These are phyloP conservation scores for Athelia sp. DNA, from an alignment of 1,284 basidiomycete genomes.

Conservation along the genomic window DNA sequence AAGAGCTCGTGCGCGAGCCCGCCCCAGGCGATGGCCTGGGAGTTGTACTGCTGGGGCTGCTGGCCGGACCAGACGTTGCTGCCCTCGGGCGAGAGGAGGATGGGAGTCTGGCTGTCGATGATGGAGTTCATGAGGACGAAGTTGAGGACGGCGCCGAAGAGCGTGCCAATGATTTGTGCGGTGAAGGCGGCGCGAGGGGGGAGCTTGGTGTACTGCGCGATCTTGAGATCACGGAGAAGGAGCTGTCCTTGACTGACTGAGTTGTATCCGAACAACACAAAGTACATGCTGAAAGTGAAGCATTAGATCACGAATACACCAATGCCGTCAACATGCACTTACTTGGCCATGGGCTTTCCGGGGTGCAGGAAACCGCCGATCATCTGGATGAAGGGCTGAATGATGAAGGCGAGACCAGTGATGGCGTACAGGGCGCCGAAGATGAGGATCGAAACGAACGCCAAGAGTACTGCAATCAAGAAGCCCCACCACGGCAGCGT, in stretches of 20 bases:
- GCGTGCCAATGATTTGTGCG: no score
- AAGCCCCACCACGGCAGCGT: no score
- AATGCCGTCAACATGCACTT: no score
- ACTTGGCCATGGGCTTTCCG: conserved; percentile 53
- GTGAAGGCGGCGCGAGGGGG: conserved; percentile 64
- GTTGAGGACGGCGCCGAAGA: conserved; percentile 49
- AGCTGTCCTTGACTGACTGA: conserved; percentile 36
- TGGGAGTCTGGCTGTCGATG: conserved; percentile 44
- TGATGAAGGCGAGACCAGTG: no score
- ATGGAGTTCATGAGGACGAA: conserved; percentile 59
- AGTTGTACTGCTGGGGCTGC: no score
- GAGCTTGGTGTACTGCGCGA: conserved; percentile 68
- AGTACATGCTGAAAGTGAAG: no score
- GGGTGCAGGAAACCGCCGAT: conserved; percentile 60
- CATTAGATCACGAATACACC: conserved; percentile 1
- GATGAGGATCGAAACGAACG: conserved; percentile 51
- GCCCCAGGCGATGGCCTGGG: conserved; percentile 64
- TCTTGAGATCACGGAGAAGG: conserved; percentile 45
- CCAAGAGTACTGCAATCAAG: conserved; percentile 47
- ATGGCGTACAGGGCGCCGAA: no score
- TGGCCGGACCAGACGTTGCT: conserved; percentile 62
- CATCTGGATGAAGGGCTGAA: no score
- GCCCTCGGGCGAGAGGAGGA: conserved; percentile 47
- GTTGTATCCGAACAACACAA: no score
- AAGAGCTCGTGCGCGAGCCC: conserved; percentile 57